A percentile compares a stretch with the other conserved stretches of the same genome.
phyloP scores from a whole-genome alignment of 1,284 basidiomycete genomes.

The Megacollybia platyphylla region DNA sequence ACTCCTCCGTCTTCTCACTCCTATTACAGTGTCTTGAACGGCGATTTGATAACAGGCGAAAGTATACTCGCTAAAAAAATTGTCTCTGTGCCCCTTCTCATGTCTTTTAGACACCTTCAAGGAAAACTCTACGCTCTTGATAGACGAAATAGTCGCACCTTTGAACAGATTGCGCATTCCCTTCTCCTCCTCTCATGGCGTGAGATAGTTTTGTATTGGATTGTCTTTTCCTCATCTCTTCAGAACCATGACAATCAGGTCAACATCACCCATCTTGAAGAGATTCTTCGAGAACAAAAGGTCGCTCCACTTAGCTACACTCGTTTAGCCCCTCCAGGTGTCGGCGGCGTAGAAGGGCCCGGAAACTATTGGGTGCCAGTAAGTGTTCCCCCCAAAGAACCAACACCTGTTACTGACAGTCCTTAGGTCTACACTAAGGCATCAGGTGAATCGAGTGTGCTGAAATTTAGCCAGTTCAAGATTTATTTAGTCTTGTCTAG shows the following conservation, averaged over 20 bases:
- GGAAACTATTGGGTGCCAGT: slow-evolving; percentile 67
- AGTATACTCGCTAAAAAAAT: slow-evolving; percentile 19
- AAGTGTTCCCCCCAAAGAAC: slow-evolving; percentile 11
- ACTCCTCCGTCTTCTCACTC: slow-evolving; percentile 3
- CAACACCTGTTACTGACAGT: neutral
- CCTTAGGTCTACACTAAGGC: slow-evolving; percentile 18
- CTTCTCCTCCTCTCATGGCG: slow-evolving; percentile 47
- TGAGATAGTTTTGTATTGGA: slow-evolving; percentile 15
- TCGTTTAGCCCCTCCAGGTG: slow-evolving; percentile 36
- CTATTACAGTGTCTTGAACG: slow-evolving; percentile 39
- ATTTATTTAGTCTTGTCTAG: slow-evolving; percentile 1
- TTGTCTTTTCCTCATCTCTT: neutral
- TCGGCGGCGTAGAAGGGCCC: slow-evolving; percentile 49
- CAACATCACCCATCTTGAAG: slow-evolving; percentile 52
- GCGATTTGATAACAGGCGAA: slow-evolving; percentile 58
- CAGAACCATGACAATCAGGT: slow-evolving; percentile 61
- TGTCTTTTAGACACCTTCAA: slow-evolving; percentile 40
- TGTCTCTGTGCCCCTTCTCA: neutral
- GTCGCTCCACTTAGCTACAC: slow-evolving; percentile 54
- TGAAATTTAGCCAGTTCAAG: neutral
- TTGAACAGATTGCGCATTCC: slow-evolving; percentile 32
- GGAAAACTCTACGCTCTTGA: slow-evolving; percentile 36
- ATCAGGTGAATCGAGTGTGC: slow-evolving; percentile 14
- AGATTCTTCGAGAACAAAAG: slow-evolving; percentile 40
- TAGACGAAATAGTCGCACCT: slow-evolving; percentile 36